Evolutionary conservation across 73 alveolate genomes (phyloP).

Genomic region (Tetrahymena borealis): DNA sequence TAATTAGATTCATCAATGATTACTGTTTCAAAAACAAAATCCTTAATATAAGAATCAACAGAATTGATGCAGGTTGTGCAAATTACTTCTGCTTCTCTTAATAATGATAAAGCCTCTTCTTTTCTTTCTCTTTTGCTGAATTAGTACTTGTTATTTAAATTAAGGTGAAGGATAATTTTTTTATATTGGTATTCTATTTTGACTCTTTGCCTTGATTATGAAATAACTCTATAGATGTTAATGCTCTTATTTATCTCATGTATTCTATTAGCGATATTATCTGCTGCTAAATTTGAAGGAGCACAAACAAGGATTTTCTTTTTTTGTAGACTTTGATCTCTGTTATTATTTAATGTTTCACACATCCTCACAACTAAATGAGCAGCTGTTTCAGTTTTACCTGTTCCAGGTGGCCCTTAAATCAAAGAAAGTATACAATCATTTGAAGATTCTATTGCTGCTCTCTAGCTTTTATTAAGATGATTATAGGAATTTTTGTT

Average conservation of each 20-base stretch:
- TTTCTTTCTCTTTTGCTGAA: not conserved
- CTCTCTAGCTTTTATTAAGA: not conserved
- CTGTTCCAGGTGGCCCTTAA: not conserved
- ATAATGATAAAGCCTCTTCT: not conserved
- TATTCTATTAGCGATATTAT: not conserved
- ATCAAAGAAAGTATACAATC: not conserved
- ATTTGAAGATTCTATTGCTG: not conserved
- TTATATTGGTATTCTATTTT: not conserved
- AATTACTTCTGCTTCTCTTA: not conserved
- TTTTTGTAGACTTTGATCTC: not conserved
- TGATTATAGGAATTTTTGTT: not conserved
- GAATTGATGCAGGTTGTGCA: not conserved
- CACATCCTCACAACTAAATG: no score
- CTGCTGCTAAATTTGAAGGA: constrained; percentile 7
- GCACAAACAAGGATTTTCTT: constrained; percentile 8
- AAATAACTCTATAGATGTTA: not conserved
- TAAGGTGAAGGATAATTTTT: not conserved
- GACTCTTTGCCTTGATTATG: not conserved
- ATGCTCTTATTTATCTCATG: not conserved
- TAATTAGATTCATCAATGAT: constrained; percentile 11
- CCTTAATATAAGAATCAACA: not conserved
- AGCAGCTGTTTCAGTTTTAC: not conserved
- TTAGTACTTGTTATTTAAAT: not conserved
- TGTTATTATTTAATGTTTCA: not conserved
- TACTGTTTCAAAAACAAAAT: not conserved